These are phyloP conservation scores for Sedum album DNA, from an alignment of 164 flowering plant genomes.

Conservation along the genomic window DNA sequence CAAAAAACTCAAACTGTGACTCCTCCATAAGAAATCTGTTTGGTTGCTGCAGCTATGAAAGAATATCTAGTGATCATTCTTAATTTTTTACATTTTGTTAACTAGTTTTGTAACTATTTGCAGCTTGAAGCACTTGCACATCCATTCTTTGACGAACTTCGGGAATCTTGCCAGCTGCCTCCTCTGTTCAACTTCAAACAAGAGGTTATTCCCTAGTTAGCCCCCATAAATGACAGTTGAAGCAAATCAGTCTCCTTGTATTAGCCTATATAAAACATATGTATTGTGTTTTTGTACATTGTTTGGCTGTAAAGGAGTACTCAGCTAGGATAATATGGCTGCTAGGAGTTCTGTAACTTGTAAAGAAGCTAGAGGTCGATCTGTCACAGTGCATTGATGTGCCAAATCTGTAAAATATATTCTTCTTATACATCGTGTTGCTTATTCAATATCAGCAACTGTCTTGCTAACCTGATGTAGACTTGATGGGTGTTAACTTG, in stretches of 20 bases:
- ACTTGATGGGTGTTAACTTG: too few species aligned
- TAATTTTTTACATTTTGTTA: background rate
- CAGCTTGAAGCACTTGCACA: constrained; percentile 65
- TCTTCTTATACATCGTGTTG: background rate
- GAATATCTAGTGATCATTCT: background rate
- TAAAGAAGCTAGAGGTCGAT: background rate
- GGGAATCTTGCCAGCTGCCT: constrained; percentile 81
- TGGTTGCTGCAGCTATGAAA: background rate
- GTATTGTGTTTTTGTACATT: background rate
- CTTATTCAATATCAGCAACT: background rate
- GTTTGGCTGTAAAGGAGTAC: background rate
- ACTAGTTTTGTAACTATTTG: constrained; percentile 15
- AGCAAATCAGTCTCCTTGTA: constrained; percentile 1
- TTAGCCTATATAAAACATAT: background rate
- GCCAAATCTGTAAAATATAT: background rate
- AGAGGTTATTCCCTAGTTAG: constrained; percentile 51
- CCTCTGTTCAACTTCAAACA: constrained; percentile 84
- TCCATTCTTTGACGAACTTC: constrained; percentile 62
- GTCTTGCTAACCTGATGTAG: too few species aligned
- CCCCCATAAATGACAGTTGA: background rate
- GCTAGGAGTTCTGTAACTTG: background rate
- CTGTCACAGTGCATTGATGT: background rate
- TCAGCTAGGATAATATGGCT: background rate
- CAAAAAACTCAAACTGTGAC: background rate
- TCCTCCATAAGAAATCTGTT: background rate